phyloP scores from a whole-genome alignment of 2,329 filamentous ascomycete species.

The Didymella segeticola region DNA sequence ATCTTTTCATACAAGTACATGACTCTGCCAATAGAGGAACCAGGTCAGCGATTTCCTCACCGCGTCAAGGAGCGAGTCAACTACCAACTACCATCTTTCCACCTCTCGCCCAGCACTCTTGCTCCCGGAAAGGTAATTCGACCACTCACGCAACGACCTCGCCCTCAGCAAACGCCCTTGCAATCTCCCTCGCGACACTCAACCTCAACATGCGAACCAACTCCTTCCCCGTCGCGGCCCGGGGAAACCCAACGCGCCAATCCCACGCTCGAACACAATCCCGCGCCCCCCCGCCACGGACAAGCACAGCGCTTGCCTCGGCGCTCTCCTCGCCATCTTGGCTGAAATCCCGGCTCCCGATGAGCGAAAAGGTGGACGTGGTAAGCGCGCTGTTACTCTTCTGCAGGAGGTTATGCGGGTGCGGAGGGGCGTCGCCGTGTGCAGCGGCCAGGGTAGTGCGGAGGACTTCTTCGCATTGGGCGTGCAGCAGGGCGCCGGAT shows the following conservation, averaged over 20 bases:
- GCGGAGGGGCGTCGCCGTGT: slow-evolving; percentile 52
- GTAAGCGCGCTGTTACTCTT: slow-evolving; percentile 63
- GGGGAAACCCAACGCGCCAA: slow-evolving; percentile 68
- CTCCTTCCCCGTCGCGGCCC: slow-evolving; percentile 68
- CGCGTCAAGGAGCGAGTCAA: too few relatives aligned
- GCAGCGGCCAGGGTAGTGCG: slow-evolving; percentile 75
- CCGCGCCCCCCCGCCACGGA: slow-evolving; percentile 36
- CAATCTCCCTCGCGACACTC: slow-evolving; percentile 77
- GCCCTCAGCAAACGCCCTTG: slow-evolving; percentile 71
- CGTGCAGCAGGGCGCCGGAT: slow-evolving; percentile 73
- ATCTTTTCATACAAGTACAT: too few relatives aligned
- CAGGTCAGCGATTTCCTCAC: too few relatives aligned
- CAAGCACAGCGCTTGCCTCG: slow-evolving; percentile 58
- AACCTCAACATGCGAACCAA: slow-evolving; percentile 76
- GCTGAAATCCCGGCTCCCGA: slow-evolving; percentile 73
- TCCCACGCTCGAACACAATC: slow-evolving; percentile 71
- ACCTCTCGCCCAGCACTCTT: too few relatives aligned
- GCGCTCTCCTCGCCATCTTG: slow-evolving; percentile 38
- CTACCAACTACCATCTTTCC: too few relatives aligned
- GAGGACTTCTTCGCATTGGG: slow-evolving; percentile 79
- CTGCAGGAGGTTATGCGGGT: slow-evolving; percentile 56
- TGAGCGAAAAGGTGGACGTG: slow-evolving; percentile 69
- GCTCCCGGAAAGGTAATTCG: too few relatives aligned
- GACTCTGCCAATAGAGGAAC: too few relatives aligned
- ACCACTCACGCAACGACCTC: slow-evolving; percentile 54